Evolutionary conservation across 2,329 filamentous ascomycete genomes (phyloP).

Genomic region (Colletotrichum chlorophyti): DNA sequence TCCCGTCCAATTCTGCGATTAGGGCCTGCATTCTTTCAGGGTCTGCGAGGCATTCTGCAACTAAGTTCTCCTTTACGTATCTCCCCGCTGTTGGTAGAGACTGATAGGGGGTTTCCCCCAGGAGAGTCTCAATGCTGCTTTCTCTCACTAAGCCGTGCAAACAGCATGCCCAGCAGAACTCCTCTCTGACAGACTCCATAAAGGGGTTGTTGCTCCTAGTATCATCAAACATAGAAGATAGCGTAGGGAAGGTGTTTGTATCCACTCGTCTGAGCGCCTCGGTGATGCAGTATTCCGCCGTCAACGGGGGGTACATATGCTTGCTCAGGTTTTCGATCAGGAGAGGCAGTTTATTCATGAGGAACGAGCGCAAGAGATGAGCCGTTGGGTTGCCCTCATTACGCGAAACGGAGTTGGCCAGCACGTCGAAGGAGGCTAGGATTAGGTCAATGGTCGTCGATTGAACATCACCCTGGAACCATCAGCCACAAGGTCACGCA

Average conservation of each 20-base stretch:
- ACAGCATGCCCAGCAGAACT: constrained; percentile 91
- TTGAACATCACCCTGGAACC: constrained; percentile 74
- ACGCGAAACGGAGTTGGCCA: constrained; percentile 84
- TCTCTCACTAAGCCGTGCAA: constrained; percentile 85
- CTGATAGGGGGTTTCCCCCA: constrained; percentile 86
- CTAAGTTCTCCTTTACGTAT: constrained; percentile 78
- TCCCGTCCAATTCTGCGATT: constrained; percentile 82
- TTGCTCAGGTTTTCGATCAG: constrained; percentile 58
- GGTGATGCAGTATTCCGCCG: constrained; percentile 71
- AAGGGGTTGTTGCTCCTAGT: constrained; percentile 63
- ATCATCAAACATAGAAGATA: constrained; percentile 65
- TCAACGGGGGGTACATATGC: constrained; percentile 79
- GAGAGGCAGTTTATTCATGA: constrained; percentile 72
- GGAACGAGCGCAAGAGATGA: constrained; percentile 82
- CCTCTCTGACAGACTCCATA: constrained; percentile 65
- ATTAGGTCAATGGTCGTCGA: constrained; percentile 82
- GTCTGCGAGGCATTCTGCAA: constrained; percentile 79
- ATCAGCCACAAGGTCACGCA: neutral
- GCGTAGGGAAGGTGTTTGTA: constrained; percentile 74
- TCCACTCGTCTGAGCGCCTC: constrained; percentile 82
- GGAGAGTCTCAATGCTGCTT: constrained; percentile 76
- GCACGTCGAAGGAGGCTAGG: constrained; percentile 85
- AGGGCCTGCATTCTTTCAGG: constrained; percentile 77
- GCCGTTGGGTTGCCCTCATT: constrained; percentile 64
- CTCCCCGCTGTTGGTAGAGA: constrained; percentile 76